Conservation (phyloP, 73 alveolate genomes). For the Paramecium pentaurelia region DNA sequence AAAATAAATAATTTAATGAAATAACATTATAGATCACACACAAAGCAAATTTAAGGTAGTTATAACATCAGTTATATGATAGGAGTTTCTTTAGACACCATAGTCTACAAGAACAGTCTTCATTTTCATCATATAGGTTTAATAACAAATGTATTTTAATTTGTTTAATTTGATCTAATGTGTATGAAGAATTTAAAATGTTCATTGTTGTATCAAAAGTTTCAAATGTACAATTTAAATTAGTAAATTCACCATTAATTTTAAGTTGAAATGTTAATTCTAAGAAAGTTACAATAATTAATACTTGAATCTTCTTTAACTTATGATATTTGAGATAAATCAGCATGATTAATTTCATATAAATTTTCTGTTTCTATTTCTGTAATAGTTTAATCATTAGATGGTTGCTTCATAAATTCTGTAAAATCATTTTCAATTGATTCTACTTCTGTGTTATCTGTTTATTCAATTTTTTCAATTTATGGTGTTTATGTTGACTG, state of each 20-base stretch:
- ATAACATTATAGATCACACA: background rate
- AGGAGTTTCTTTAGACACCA: slow-evolving; percentile 20
- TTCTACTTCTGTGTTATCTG: background rate
- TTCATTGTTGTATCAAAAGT: background rate
- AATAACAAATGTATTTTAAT: background rate
- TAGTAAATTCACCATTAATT: background rate
- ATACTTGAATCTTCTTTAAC: background rate
- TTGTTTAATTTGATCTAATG: background rate
- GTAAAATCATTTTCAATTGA: background rate
- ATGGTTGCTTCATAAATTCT: slow-evolving; percentile 13
- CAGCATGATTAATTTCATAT: slow-evolving; percentile 27
- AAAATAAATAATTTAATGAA: background rate
- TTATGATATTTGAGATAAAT: slow-evolving; percentile 10
- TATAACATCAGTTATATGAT: background rate
- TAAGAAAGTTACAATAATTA: background rate
- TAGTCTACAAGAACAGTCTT: slow-evolving; percentile 39
- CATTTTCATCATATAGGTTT: slow-evolving; percentile 17
- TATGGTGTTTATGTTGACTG: background rate
- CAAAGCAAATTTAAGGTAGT: background rate
- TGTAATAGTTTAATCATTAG: background rate
- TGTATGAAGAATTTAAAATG: background rate
- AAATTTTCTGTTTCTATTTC: slow-evolving; percentile 26
- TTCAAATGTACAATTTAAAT: background rate
- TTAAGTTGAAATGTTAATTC: background rate
- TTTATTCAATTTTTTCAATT: background rate